phyloP scores from a whole-genome alignment of 352 stramenopile genomes.

The Thraustochytrium sp. region DNA sequence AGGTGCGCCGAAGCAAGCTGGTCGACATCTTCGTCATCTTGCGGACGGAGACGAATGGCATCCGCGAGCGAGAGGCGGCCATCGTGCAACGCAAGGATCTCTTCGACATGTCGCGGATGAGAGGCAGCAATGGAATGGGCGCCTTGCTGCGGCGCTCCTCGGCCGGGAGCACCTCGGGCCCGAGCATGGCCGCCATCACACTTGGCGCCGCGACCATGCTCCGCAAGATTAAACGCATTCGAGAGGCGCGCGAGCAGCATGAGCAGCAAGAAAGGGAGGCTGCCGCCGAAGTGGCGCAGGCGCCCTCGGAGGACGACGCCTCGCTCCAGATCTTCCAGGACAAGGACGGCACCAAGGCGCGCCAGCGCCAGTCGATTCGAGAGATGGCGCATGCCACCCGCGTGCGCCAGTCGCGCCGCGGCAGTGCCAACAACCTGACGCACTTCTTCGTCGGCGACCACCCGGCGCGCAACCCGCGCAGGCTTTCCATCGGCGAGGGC shows the following conservation, averaged over 20 bases:
- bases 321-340: neutral
- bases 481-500: neutral
- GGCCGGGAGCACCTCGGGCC: neutral
- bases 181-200: neutral
- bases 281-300: neutral
- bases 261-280: neutral
- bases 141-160: neutral
- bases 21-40: neutral
- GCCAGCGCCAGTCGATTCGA: neutral
- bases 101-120: too few species aligned
- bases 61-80: conserved; percentile 2
- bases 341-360: neutral
- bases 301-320: neutral
- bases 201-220: neutral
- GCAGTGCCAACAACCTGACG: neutral
- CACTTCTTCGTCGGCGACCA: neutral
- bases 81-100: too few species aligned
- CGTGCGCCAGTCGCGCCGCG: neutral
- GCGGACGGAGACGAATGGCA: neutral
- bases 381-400: neutral
- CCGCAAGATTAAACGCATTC: neutral
- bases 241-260: neutral
- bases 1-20: neutral
- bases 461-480: neutral
- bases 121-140: too few species aligned